These are phyloP conservation scores for Schizophyllum commune DNA, from an alignment of 1,284 basidiomycete genomes.

Conservation along the genomic window DNA sequence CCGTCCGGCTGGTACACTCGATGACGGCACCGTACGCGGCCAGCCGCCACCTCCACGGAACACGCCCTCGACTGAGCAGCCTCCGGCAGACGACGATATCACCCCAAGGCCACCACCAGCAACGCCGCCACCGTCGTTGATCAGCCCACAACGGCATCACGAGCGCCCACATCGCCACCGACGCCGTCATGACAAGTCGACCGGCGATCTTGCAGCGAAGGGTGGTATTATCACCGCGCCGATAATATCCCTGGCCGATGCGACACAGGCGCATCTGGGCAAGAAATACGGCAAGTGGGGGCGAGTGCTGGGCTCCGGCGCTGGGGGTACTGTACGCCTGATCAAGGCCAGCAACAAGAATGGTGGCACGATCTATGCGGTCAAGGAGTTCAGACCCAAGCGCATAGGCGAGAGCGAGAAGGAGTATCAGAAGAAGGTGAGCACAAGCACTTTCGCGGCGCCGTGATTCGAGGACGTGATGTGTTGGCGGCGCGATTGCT, in stretches of 20 bases:
- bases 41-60: slow-evolving; percentile 14
- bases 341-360: slow-evolving; percentile 83
- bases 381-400: slow-evolving; percentile 95
- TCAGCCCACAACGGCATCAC: not conserved
- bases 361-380: slow-evolving; percentile 83
- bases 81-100: slow-evolving; percentile 1
- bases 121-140: slow-evolving; percentile 3
- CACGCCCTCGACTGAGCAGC: not conserved
- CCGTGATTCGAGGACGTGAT: too few species aligned
- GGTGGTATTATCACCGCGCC: slow-evolving; percentile 10
- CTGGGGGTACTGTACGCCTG: slow-evolving; percentile 94
- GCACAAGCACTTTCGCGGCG: too few species aligned
- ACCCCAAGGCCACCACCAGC: slow-evolving; percentile 17
- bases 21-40: slow-evolving; percentile 20
- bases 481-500: too few species aligned
- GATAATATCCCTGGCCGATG: slow-evolving; percentile 61
- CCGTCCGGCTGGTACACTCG: not conserved
- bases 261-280: slow-evolving; percentile 85
- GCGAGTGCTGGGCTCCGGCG: slow-evolving; percentile 89
- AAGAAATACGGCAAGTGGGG: slow-evolving; percentile 99
- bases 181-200: not conserved
- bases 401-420: slow-evolving; percentile 84
- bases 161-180: not conserved
- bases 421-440: slow-evolving; percentile 92
- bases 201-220: not conserved